Percentiles rank a stretch among this genome's conserved stretches.
These are phyloP conservation scores for Corylus heterophylla DNA, from an alignment of 306 rosid genomes.

Conservation along the genomic window DNA sequence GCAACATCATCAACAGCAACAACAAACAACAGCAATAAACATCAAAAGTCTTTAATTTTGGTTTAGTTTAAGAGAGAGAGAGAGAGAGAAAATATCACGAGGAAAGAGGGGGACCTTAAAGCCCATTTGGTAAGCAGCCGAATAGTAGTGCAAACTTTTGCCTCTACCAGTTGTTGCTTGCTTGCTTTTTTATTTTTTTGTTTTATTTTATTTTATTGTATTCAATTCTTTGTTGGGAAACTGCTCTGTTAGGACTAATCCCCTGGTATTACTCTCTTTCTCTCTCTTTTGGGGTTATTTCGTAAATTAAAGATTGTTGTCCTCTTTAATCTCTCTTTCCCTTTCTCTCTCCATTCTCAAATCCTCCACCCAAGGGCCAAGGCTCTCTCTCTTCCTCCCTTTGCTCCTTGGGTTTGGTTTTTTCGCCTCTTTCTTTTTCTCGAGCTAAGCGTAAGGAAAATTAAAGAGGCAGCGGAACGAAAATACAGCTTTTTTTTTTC, in stretches of 20 bases:
- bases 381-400: slow-evolving; percentile 39
- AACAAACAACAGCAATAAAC: background rate
- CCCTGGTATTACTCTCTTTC: slow-evolving; percentile 27
- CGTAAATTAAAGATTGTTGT: slow-evolving; percentile 51
- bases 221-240: slow-evolving; percentile 42
- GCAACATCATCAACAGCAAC: background rate
- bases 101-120: slow-evolving; percentile 31
- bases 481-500: slow-evolving; percentile 4
- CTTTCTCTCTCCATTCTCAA: slow-evolving; percentile 36
- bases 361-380: slow-evolving; percentile 66
- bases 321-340: slow-evolving; percentile 48
- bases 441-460: slow-evolving; percentile 12
- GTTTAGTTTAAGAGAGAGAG: background rate
- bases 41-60: slow-evolving; percentile 21
- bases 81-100: slow-evolving; percentile 17
- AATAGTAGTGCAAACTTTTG: slow-evolving; percentile 23
- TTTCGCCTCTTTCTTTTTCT: slow-evolving; percentile 32
- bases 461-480: slow-evolving; percentile 15
- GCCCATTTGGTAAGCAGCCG: slow-evolving; percentile 49
- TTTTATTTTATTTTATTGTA: background rate
- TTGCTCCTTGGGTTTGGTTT: slow-evolving; percentile 51
- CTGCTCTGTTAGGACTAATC: slow-evolving; percentile 22
- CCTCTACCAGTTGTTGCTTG: slow-evolving; percentile 25
- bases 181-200: background rate
- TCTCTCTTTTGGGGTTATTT: slow-evolving; percentile 50